phyloP scores from a whole-genome alignment of 306 rosid species.

The Pterocarpus macrocarpus region DNA sequence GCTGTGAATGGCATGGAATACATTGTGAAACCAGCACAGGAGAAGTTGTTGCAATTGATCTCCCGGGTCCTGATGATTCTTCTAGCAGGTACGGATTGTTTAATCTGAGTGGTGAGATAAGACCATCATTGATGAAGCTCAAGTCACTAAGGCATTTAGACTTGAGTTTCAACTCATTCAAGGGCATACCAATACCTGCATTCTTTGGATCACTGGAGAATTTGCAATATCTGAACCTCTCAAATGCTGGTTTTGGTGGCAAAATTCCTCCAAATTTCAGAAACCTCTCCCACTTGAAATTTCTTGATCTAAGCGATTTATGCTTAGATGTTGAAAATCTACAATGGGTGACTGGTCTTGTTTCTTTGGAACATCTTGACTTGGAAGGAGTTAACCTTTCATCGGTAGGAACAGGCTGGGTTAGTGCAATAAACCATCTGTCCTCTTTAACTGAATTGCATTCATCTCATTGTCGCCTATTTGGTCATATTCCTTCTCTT shows the following conservation, averaged over 20 bases:
- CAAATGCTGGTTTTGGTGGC: constrained; percentile 53
- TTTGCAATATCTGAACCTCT: constrained; percentile 59
- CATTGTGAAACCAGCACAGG: constrained; percentile 48
- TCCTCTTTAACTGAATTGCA: constrained; percentile 52
- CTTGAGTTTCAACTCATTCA: constrained; percentile 59
- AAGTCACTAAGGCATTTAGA: constrained; percentile 56
- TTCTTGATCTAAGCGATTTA: constrained; percentile 42
- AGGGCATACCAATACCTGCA: constrained; percentile 43
- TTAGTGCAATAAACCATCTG: constrained; percentile 44
- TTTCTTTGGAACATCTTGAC: constrained; percentile 53
- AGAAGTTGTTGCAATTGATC: constrained; percentile 54
- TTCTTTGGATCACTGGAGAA: constrained; percentile 51
- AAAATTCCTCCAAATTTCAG: constrained; percentile 48
- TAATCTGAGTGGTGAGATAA: constrained; percentile 57
- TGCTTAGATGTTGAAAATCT: constrained; percentile 34
- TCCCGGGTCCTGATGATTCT: constrained; percentile 39
- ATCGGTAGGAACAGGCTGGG: constrained; percentile 38
- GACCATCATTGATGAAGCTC: constrained; percentile 55
- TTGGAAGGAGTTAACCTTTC: constrained; percentile 56
- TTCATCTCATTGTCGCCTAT: constrained; percentile 29
- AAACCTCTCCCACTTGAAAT: constrained; percentile 53
- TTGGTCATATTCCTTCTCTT: constrained; percentile 46
- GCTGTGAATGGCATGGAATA: constrained; percentile 61
- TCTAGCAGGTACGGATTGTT: constrained; percentile 37
- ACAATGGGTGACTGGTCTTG: constrained; percentile 51